Conservation (phyloP, 352 stramenopile species). For the Pythium scleroteichum region DNA sequence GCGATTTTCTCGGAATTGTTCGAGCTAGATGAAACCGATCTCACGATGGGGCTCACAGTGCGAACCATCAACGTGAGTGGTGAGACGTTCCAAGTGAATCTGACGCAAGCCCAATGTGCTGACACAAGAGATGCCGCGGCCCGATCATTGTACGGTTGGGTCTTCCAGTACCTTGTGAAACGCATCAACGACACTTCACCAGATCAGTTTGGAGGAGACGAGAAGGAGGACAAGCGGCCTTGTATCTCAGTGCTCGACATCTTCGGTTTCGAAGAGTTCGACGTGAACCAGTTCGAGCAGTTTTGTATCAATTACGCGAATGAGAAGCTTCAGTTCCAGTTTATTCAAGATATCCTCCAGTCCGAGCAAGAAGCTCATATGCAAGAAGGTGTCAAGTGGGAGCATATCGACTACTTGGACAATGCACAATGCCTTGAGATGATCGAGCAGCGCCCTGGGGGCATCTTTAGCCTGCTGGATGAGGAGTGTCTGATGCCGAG, state of each 20-base stretch:
- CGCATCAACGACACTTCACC: conserved; percentile 62
- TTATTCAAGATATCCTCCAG: conserved; percentile 80
- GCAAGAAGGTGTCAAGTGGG: conserved; percentile 70
- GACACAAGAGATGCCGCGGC: conserved; percentile 73
- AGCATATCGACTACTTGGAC: conserved; percentile 68
- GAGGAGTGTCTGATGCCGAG: conserved; percentile 87
- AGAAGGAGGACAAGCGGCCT: conserved; percentile 25
- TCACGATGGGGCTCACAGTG: conserved; percentile 57
- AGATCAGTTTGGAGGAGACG: conserved; percentile 11
- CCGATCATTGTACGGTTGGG: conserved; percentile 74
- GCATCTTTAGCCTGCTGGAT: conserved; percentile 81
- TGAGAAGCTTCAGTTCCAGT: conserved; percentile 89
- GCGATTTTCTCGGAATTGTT: conserved; percentile 45
- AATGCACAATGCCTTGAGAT: conserved; percentile 82
- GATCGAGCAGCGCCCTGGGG: conserved; percentile 74
- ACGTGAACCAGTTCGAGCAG: conserved; percentile 88
- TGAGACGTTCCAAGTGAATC: conserved; percentile 65
- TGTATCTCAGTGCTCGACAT: conserved; percentile 90
- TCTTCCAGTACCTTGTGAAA: conserved; percentile 85
- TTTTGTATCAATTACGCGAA: conserved; percentile 94
- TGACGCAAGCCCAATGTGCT: conserved; percentile 65
- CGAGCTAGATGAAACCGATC: conserved; percentile 41
- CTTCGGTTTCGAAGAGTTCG: conserved; percentile 91
- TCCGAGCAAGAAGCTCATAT: conserved; percentile 77
- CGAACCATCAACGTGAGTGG: conserved; percentile 73